Evolutionary conservation across 2,329 filamentous ascomycete genomes (phyloP), one percentile per base, ranked within the genome.

Genomic region (Diaporthe batatas): DNA sequence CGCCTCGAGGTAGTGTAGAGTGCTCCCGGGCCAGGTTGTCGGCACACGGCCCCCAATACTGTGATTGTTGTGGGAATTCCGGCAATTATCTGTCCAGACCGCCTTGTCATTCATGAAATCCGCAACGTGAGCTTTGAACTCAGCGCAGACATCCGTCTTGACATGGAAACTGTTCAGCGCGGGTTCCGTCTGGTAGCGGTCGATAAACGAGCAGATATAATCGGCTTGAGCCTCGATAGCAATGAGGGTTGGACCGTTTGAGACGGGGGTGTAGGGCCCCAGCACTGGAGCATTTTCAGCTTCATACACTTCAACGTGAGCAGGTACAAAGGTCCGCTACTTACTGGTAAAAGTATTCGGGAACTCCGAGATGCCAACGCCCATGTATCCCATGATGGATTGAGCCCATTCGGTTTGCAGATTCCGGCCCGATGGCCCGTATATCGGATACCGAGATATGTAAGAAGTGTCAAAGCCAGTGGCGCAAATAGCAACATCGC

Each of bases 11-110:
- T 47, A 62, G 11, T 42, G 34, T 21, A 47, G 58, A 10, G 58
- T 62, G 58, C 58, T 62, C 12, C 58, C 58, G 6, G 58, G 58
- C 58, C 58, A 62, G 4, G 42, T 39, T 5, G 58, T 47, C 29
- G 42, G 36, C 14, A 62, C 25, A 36, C 58, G 58, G 11, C 18
- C 18, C 10, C 34, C 18, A 7, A 68, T 49, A 44, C 6, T 68
- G 62, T 68, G 36, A n/a, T 68, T 47, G 8, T 49, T 49, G 53
- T 55, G 53, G 6, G 53, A 55, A 25, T 55, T 55, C 25, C 53
- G 53, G 53, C 18, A 55, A 29, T 34, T 21, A 14, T 55, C 53
- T 10, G 53, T 11, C 53, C 53, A 55, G 29, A 55, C 53, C 4
- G 53, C 25, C 53, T 55, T 55, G 29, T 55, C 34, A 25, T 10